phyloP scores from a whole-genome alignment of 495 filamentous ascomycete species.

The Podospora conica region DNA sequence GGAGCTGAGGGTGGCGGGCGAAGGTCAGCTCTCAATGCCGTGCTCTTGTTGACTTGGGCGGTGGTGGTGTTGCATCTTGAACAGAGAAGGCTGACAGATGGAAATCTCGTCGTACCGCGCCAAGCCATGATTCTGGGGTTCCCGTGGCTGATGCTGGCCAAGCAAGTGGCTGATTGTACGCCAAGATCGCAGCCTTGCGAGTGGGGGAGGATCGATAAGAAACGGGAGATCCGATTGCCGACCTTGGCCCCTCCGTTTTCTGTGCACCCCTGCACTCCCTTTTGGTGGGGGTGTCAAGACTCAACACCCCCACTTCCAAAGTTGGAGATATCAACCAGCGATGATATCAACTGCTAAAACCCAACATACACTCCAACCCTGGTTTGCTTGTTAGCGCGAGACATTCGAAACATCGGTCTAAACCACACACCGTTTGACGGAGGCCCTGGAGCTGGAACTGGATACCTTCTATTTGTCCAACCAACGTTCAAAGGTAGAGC shows the following conservation, averaged over 20 bases:
- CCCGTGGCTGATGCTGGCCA: slow-evolving; percentile 15
- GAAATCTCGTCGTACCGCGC: neutral
- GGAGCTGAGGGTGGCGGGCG: neutral
- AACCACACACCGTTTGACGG: no score
- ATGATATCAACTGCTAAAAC: neutral
- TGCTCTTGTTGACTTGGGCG: neutral
- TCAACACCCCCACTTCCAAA: neutral
- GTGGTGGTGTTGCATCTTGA: neutral
- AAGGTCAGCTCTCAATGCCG: neutral
- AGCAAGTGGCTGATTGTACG: slow-evolving; percentile 5
- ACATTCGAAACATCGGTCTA: no score
- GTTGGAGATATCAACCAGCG: neutral
- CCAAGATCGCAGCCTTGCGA: slow-evolving; percentile 6
- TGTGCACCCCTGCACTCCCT: neutral
- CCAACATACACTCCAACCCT: no score
- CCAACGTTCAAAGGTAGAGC: no score
- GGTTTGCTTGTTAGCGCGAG: no score
- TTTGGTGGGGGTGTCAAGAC: neutral
- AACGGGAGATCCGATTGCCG: slow-evolving; percentile 5
- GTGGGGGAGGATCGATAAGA: slow-evolving; percentile 13
- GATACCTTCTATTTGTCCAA: no score
- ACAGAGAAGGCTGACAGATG: neutral
- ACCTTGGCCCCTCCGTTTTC: slow-evolving; percentile 4
- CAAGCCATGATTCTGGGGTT: neutral
- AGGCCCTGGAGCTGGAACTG: no score